phyloP scores from a whole-genome alignment of 2,329 filamentous ascomycete species.

The Didymella pinodella region DNA sequence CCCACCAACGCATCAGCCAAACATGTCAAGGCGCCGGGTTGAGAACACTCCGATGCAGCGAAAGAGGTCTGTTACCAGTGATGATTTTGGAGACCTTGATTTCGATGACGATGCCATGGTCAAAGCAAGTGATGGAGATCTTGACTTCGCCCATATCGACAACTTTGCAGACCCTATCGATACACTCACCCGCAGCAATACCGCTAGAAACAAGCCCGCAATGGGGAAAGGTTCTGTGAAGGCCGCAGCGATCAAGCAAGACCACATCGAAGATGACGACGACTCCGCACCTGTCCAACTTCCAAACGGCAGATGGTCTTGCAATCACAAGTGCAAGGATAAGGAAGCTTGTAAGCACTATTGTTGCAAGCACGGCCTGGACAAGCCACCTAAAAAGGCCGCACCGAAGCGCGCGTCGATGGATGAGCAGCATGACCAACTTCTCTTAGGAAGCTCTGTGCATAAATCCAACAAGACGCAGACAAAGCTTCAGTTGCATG shows the following conservation, averaged over 20 bases:
- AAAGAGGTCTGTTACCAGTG: conserved; percentile 37
- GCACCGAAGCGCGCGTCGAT: conserved; percentile 34
- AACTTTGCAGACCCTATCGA: conserved; percentile 52
- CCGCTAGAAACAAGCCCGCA: conserved; percentile 27
- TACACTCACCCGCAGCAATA: conserved; percentile 30
- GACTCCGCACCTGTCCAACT: conserved; percentile 60
- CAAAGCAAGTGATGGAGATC: conserved; percentile 48
- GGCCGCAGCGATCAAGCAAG: conserved; percentile 8
- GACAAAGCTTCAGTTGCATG: conserved; percentile 39
- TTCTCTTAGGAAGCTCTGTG: neutral
- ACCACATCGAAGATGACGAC: conserved; percentile 6
- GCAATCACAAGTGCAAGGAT: conserved; percentile 74
- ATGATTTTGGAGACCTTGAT: conserved; percentile 63
- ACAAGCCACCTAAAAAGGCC: conserved; percentile 64
- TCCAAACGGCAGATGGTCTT: conserved; percentile 75
- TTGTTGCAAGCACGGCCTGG: conserved; percentile 75
- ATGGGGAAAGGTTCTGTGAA: conserved; percentile 16
- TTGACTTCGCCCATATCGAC: conserved; percentile 62
- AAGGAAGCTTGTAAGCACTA: conserved; percentile 71
- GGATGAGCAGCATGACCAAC: conserved; percentile 16
- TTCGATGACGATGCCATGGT: conserved; percentile 64
- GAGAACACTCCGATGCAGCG: conserved; percentile 24
- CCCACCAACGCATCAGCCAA: conserved; percentile 29
- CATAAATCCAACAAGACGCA: conserved; percentile 32
- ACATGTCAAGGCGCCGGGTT: conserved; percentile 43